Base-by-base conservation (phyloP, 345 rosid genomes). In the Melaleuca quinquenervia region DNA sequence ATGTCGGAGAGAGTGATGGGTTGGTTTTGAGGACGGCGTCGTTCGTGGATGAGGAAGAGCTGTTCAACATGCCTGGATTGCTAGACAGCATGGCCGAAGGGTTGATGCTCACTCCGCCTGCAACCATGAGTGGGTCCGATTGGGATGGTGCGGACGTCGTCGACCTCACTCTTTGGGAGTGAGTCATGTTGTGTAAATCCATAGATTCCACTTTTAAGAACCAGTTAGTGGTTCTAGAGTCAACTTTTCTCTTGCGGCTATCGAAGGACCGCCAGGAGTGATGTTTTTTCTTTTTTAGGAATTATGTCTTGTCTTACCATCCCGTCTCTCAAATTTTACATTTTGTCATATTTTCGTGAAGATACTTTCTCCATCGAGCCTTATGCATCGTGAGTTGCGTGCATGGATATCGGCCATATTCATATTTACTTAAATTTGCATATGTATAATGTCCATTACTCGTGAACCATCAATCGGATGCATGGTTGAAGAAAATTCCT, bases 21-120 rank as follows among this genome's bases (percentile, higher is more conserved):
- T 64, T 36, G 45, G 78, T 64, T 36, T 16, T 8, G 45, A 32
- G 36, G 83, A 13, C 52, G 51, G 87, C 60, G 26, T 32, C 56
- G 87, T 88, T 86, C 55, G 20, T 87, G 84, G 95, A 93, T 24
- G 94, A 93, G 58, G 95, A 93, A 52, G 94, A 93, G 88, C 45
- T 93, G 84, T 93, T 93, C 86, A 92, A 93, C 85, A 92, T 93
- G 94, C 95, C 91, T 4, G 91, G 87, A 11, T 88, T 93, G 80
- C 84, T 93, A 22, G 90, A 91, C 52, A 84, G 91, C 55, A 87
- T 93, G 94, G 95, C 95, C 1, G 95, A 93, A 87, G 95, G 94
- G 75, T 80, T 93, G 87, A 90, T 93, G 56, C 82, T 91, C 13
- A 90, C 93, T 27, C 95, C 95, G 18, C 94, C 90, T 8, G 92